Base-by-base conservation (phyloP, 495 filamentous ascomycete genomes). In the Penicillium subrubescens region DNA sequence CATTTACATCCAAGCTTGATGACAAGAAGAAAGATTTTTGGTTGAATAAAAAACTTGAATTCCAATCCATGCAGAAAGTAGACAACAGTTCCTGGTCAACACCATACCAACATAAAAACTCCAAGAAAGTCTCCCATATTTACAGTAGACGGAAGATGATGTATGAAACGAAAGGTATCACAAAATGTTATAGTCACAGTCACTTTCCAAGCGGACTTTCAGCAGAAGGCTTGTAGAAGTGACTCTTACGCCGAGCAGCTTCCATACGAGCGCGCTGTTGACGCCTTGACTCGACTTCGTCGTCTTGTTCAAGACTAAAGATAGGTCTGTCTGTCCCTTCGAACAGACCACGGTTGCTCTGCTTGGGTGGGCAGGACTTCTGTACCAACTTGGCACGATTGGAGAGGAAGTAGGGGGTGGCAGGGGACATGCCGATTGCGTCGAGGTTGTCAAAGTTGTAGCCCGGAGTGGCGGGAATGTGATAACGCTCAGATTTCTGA, bases 221-320 rank as follows among this genome's bases (percentile, higher is more conserved):
- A 53, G 94, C 77, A 71, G 88, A 87, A 6, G 92, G 92, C 48
- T 90, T 89, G 77, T 88, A 94, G 67, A 93, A 91, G 77, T 92
- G 73, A 70, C 90, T 96, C 84, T 93, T 93, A 46, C 93, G 82
- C 55, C 91, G 79, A 0, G 91, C 92, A 41, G 88, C 85, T 79
- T 92, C 85, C 61, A 96, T 75, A 52, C 88, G 83, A 75, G 87
- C 81, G 63, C 88, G 80, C 15, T 94, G 76, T 27, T 84, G 79
- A 51, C 81, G 67, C 61, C 80, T 67, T 33, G 71, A 60, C 52
- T 78, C 74, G 29, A 73, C 78, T 15, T 77, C 76, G 41, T 68
- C 65, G 1, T 75, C 62, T 60, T 67, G 59, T 11, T 63, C 64
- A 2, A 67, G 29, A 19, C 59, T 65, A 48, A 62, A 60, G 0